Percentiles rank a stretch among this genome's conserved stretches.
Conservation (phyloP, 805 yeast species). For the Starmerella lactis-condensi region DNA sequence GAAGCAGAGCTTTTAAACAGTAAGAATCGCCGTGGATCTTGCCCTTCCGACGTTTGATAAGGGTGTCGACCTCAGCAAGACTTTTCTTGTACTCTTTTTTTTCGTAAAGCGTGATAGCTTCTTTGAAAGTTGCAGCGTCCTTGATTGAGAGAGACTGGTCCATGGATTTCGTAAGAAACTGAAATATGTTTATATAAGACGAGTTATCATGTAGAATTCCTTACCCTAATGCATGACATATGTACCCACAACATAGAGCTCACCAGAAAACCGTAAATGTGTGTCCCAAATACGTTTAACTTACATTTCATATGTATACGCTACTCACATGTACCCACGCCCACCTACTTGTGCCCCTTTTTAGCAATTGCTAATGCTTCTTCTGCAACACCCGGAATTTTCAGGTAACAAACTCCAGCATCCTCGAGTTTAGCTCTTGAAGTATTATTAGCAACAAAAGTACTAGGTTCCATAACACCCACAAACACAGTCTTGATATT, state of each 20-base stretch:
- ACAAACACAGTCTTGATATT: conserved; percentile 60
- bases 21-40: conserved; percentile 50
- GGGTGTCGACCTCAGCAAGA: conserved; percentile 51
- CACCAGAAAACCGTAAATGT: too few species aligned
- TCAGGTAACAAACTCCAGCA: conserved; percentile 49
- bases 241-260: too few species aligned
- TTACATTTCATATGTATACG: too few species aligned
- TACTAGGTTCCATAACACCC: conserved; percentile 80
- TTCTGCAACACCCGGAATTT: conserved; percentile 68
- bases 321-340: too few species aligned
- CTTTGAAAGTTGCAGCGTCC: conserved; percentile 60
- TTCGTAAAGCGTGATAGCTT: conserved; percentile 71
- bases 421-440: conserved; percentile 38
- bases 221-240: too few species aligned
- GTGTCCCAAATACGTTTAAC: too few species aligned
- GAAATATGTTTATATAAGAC: too few species aligned
- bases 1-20: conserved; percentile 65
- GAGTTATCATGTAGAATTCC: too few species aligned
- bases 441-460: conserved; percentile 62
- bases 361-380: conserved; percentile 50
- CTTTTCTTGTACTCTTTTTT: conserved; percentile 74
- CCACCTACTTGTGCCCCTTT: conserved; percentile 36
- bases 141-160: conserved; percentile 24
- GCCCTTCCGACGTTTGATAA: conserved; percentile 53
- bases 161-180: conserved; percentile 13